Conservation (phyloP, 108 stramenopile genomes). For the Mayamaea pseudoterrestris region DNA sequence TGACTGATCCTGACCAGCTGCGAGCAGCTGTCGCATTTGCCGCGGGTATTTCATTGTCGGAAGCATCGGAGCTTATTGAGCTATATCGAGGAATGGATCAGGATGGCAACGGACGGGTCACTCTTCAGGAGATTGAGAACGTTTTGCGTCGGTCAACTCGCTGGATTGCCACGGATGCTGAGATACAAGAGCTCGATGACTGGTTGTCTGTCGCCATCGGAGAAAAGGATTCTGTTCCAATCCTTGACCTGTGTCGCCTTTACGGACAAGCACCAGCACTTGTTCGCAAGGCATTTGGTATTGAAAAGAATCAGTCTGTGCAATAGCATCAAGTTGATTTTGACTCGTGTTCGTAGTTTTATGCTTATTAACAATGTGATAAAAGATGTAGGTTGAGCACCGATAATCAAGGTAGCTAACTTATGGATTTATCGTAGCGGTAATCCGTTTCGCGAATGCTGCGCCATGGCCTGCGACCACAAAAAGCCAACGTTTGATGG, state of each 20-base stretch:
- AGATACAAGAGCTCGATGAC: constrained; percentile 15
- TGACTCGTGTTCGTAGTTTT: no score
- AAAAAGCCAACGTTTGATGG: no score
- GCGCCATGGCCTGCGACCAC: no score
- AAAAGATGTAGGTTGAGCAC: not conserved
- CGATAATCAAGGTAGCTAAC: no score
- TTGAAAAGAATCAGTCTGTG: no score
- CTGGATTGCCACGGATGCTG: constrained; percentile 17
- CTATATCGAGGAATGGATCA: constrained; percentile 16
- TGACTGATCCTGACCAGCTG: constrained; percentile 5
- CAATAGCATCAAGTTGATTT: no score
- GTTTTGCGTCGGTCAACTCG: constrained; percentile 12
- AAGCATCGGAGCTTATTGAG: constrained; percentile 18
- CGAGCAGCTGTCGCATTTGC: constrained; percentile 12
- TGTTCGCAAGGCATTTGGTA: constrained; percentile 14
- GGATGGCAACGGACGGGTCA: constrained; percentile 11
- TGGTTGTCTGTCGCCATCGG: constrained; percentile 10
- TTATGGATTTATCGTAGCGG: no score
- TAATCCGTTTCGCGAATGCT: no score
- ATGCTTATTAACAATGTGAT: not conserved
- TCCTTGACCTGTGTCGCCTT: constrained; percentile 20
- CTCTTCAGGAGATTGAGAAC: constrained; percentile 10
- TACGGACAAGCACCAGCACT: constrained; percentile 23
- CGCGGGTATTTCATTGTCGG: constrained; percentile 9
- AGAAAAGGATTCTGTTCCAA: constrained; percentile 13